A percentile compares a stretch with the other conserved stretches of the same genome.
phyloP scores from a whole-genome alignment of 2,329 filamentous ascomycete species.

The Taxawa tesnikishii region DNA sequence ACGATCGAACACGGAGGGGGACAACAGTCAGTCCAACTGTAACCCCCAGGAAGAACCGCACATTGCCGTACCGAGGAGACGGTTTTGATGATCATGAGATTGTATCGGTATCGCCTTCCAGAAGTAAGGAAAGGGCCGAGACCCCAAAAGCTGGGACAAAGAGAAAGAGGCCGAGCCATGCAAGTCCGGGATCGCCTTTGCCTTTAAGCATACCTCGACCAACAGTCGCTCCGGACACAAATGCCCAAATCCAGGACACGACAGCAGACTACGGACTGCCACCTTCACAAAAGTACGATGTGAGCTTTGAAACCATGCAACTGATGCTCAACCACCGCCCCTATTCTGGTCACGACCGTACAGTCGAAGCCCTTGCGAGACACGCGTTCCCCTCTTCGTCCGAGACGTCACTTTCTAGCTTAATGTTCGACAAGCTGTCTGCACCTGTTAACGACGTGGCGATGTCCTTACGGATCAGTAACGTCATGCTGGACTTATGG shows the following conservation, averaged over 20 bases:
- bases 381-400: constrained; percentile 55
- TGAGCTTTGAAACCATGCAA: constrained; percentile 37
- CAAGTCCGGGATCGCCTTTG: constrained; percentile 51
- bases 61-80: constrained; percentile 53
- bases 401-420: constrained; percentile 49
- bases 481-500: constrained; percentile 56
- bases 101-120: constrained; percentile 42
- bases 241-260: too few relatives aligned
- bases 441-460: constrained; percentile 35
- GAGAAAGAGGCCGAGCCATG: constrained; percentile 51
- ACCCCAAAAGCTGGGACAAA: constrained; percentile 55
- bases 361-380: constrained; percentile 55
- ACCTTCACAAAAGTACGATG: too few relatives aligned
- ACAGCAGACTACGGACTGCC: too few relatives aligned
- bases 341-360: constrained; percentile 43
- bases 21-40: constrained; percentile 22
- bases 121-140: constrained; percentile 32
- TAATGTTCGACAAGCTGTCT: constrained; percentile 57
- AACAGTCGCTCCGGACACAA: too few relatives aligned
- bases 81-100: constrained; percentile 64
- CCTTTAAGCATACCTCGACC: constrained; percentile 11
- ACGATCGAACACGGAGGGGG: constrained; percentile 10
- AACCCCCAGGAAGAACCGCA: constrained; percentile 52
- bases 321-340: constrained; percentile 52
- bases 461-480: constrained; percentile 53